Base-by-base conservation (phyloP, 2,329 filamentous ascomycete genomes). In the Curvularia spicifera region DNA sequence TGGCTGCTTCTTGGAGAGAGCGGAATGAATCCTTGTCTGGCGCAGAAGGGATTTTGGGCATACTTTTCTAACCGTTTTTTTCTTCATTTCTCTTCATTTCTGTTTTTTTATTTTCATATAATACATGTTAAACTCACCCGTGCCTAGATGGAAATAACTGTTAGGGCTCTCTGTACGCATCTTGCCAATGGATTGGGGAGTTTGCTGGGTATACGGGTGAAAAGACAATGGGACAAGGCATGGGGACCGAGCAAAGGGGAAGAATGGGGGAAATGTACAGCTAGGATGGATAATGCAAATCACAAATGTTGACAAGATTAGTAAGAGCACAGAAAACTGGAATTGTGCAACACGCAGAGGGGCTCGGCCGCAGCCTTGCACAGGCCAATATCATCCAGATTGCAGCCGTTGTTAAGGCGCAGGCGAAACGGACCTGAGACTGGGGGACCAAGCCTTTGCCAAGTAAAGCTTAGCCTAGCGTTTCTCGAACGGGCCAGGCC, bases 381-480 rank as follows among this genome's bases (percentile, higher is more conserved):
- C 42, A 44, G 42, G 13, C 22, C 22, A 26, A 9, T 44, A 28
- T 44, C 42, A 15, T 44, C 8, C 22, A 28, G 13, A 44, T 26
- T 28, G 15, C 6, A 44, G 42, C 42, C 15, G 42, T 26, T 9
- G 22, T 44, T 28, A 15, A 15, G 26, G 43, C 22, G 33, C 31
- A 49, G 31, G 8, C 46, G 46, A 49, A 26, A 39, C 46, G 13
- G 10, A 37, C 7, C n/a, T 33, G 46, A 37, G 20, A 51, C 15
- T 15, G 31, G 12, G 28, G 53, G 40, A 56, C 60, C 55, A 68
- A 68, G 65, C 65, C 61, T 68, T 66, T 39, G 64, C 65, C 64
- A 66, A 68, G 65, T 13, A 47, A 59, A 66, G 64, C 65, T 68
- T 63, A 68, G 57, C 57, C 5, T 29, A 2, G 22, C 29, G 13